These are phyloP conservation scores for Acanthamoeba royreba DNA, from an alignment of 208 protist species.

Conservation along the genomic window DNA sequence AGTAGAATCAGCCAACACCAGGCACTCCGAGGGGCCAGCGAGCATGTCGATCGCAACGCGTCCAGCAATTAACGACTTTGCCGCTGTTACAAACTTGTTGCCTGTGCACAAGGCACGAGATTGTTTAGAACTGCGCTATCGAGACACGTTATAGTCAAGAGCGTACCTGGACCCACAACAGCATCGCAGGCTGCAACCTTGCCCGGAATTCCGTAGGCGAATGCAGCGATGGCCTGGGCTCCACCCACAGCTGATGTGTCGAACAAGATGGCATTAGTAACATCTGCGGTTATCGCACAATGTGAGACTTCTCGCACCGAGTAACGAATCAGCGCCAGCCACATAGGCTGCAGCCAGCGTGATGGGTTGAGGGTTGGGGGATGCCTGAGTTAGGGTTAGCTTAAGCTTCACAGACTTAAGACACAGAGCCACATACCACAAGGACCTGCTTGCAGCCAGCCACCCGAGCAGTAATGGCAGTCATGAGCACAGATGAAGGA, in stretches of 20 bases:
- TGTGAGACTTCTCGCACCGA: not conserved
- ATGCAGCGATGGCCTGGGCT: constrained; percentile 79
- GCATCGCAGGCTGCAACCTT: constrained; percentile 72
- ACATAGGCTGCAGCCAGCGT: constrained; percentile 73
- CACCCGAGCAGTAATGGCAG: constrained; percentile 76
- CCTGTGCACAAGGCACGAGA: constrained; percentile 14
- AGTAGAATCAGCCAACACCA: constrained; percentile 72
- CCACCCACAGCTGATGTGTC: constrained; percentile 72
- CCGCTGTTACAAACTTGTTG: constrained; percentile 83
- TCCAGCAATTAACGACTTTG: constrained; percentile 80
- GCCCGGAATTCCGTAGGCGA: constrained; percentile 76
- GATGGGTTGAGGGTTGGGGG: constrained; percentile 61
- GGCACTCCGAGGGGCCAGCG: constrained; percentile 78
- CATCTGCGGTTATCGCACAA: not conserved
- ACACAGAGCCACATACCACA: not conserved
- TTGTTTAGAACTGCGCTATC: not conserved
- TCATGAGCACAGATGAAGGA: constrained; percentile 83
- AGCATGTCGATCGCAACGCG: constrained; percentile 84
- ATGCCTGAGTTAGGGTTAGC: constrained; percentile 56
- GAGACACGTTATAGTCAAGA: not conserved
- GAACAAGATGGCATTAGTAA: not conserved
- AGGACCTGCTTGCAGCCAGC: constrained; percentile 63
- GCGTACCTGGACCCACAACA: constrained; percentile 72
- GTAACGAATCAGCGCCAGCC: constrained; percentile 64
- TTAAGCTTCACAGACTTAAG: not conserved